A percentile compares a stretch with the other conserved stretches of the same genome.
phyloP scores from a whole-genome alignment of 75 land plant genomes.

The Larix kaempferi region DNA sequence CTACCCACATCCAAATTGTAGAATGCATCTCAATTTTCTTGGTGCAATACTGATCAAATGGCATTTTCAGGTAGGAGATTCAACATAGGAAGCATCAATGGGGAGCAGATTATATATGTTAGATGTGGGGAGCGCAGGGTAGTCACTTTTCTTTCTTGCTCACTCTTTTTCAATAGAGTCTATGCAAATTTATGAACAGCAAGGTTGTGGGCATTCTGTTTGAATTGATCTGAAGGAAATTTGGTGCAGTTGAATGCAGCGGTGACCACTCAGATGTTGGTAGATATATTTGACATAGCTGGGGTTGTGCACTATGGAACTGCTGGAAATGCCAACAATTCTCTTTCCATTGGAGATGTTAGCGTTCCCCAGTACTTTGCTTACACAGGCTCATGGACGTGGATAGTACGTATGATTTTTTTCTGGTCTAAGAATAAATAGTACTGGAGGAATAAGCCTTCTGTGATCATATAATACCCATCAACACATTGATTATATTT shows the following conservation, averaged over 20 bases:
- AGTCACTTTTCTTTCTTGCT: not conserved
- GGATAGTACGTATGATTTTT: constrained; percentile 41
- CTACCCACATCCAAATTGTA: not conserved
- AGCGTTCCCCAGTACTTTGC: constrained; percentile 46
- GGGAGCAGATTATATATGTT: constrained; percentile 35
- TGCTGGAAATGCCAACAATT: constrained; percentile 56
- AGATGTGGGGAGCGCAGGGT: constrained; percentile 44
- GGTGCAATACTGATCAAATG: not conserved
- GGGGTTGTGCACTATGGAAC: constrained; percentile 69
- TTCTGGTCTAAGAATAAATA: too few relatives aligned
- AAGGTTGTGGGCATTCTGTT: not conserved
- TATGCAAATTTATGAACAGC: not conserved
- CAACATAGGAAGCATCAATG: constrained; percentile 40
- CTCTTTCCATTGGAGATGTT: constrained; percentile 53
- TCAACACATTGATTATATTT: too few relatives aligned
- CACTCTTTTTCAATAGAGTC: not conserved
- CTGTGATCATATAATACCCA: too few relatives aligned
- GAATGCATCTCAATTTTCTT: not conserved
- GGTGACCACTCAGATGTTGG: constrained; percentile 46
- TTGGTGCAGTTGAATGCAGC: constrained; percentile 62
- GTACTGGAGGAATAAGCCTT: too few relatives aligned
- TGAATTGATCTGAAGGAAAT: not conserved
- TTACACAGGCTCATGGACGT: constrained; percentile 67
- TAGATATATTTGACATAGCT: constrained; percentile 41
- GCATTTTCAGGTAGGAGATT: constrained; percentile 36